Percentiles rank a stretch among this genome's conserved stretches.
Evolutionary conservation across 257 asterid species (phyloP).

Genomic region (Plantago major): DNA sequence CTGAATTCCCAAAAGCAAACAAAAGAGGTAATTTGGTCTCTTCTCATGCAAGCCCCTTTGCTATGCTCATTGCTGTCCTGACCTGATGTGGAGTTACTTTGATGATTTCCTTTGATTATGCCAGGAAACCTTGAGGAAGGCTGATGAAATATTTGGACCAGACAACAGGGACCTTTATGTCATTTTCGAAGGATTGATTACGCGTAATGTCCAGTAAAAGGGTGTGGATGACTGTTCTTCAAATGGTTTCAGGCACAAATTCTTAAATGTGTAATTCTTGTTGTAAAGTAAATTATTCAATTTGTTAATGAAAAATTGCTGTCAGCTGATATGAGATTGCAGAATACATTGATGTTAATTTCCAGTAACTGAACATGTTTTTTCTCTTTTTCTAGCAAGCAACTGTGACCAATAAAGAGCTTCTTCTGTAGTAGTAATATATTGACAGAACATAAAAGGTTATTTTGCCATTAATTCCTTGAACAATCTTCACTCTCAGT

Average conservation of each 20-base stretch:
- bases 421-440: no score
- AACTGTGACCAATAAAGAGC: no score
- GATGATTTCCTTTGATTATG: conserved; percentile 7
- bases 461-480: no score
- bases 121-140: conserved; percentile 80
- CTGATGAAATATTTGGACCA: conserved; percentile 79
- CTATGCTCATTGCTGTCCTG: background rate
- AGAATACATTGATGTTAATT: conserved; percentile 14
- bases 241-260: background rate
- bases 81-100: background rate
- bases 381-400: background rate
- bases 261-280: conserved; percentile 20
- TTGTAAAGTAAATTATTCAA: conserved; percentile 23
- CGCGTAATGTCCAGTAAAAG: conserved; percentile 54
- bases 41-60: no score
- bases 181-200: conserved; percentile 76
- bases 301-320: conserved; percentile 22
- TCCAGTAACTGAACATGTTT: conserved; percentile 8
- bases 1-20: conserved; percentile 92
- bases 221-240: conserved; percentile 5
- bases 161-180: conserved; percentile 84
- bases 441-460: no score
- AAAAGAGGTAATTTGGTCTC: conserved; percentile 49
- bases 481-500: no score
- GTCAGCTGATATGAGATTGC: conserved; percentile 18